A percentile compares a stretch with the other conserved stretches of the same genome.
phyloP scores from a whole-genome alignment of 306 rosid genomes.

The Cucurbita pepo region DNA sequence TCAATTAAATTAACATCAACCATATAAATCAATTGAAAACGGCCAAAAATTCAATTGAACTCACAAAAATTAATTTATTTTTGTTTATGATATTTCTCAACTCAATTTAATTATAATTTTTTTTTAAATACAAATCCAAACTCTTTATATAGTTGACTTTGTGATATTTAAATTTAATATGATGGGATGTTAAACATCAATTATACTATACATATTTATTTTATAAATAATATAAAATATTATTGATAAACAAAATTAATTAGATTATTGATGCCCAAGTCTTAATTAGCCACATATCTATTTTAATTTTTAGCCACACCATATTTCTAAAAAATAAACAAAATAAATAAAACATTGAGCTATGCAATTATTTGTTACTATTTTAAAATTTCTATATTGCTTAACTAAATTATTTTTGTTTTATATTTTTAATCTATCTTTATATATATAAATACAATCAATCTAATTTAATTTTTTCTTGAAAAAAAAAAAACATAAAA shows the following conservation, averaged over 20 bases:
- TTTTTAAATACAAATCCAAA: not conserved
- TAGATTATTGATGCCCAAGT: not conserved
- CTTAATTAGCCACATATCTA: not conserved
- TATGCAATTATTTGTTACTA: too few relatives aligned
- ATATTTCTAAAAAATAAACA: too few relatives aligned
- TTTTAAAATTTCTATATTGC: too few relatives aligned
- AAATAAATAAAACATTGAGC: too few relatives aligned
- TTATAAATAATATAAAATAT: not conserved
- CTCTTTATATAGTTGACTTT: not conserved
- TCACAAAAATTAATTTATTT: not conserved
- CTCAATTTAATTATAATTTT: not conserved
- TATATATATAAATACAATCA: too few relatives aligned
- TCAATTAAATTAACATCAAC: not conserved
- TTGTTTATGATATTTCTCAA: not conserved
- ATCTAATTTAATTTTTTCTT: too few relatives aligned
- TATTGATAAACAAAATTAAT: not conserved
- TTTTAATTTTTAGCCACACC: too few relatives aligned
- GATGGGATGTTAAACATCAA: not conserved
- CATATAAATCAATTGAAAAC: not conserved
- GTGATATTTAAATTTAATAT: not conserved
- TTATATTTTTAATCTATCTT: too few relatives aligned
- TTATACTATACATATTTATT: not conserved
- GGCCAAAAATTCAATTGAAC: not conserved
- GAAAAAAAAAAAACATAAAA: too few relatives aligned
- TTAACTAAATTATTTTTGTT: too few relatives aligned